Percentiles rank a stretch among this genome's conserved stretches.
phyloP scores from a whole-genome alignment of 2,329 filamentous ascomycete genomes.

The Microdochium bolleyi region DNA sequence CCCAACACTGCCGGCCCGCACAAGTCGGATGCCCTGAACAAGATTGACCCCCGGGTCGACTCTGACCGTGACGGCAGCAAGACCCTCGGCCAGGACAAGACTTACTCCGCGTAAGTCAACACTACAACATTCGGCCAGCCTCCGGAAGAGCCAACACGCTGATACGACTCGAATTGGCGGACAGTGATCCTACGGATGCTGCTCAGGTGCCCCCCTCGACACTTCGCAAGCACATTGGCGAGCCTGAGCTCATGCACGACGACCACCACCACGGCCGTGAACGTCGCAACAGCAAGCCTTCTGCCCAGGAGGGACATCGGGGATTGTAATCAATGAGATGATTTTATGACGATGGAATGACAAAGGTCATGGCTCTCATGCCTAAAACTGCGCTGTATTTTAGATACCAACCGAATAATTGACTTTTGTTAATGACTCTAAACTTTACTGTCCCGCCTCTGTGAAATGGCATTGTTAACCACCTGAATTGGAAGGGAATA shows the following conservation, averaged over 20 bases:
- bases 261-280: conserved; percentile 33
- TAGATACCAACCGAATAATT: not conserved
- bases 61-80: conserved; percentile 45
- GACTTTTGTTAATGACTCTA: not conserved
- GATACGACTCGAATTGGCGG: conserved; percentile 5
- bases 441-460: too few relatives aligned
- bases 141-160: conserved; percentile 6
- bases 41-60: conserved; percentile 47
- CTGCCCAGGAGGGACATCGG: conserved; percentile 38
- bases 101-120: conserved; percentile 32
- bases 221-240: conserved; percentile 36
- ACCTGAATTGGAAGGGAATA: too few relatives aligned
- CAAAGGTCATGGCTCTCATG: not conserved
- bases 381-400: not conserved
- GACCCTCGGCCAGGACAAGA: conserved; percentile 47
- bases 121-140: conserved; percentile 1
- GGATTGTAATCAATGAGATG: conserved; percentile 28
- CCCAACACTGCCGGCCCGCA: conserved; percentile 42
- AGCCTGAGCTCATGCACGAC: conserved; percentile 34
- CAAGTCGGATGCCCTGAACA: conserved; percentile 44
- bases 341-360: conserved; percentile 2
- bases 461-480: too few relatives aligned
- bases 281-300: conserved; percentile 34
- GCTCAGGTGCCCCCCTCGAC: conserved; percentile 50
- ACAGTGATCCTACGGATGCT: conserved; percentile 44